These are phyloP conservation scores for Lachnellula cervina DNA, from an alignment of 2,329 filamentous ascomycete species.

Conservation along the genomic window DNA sequence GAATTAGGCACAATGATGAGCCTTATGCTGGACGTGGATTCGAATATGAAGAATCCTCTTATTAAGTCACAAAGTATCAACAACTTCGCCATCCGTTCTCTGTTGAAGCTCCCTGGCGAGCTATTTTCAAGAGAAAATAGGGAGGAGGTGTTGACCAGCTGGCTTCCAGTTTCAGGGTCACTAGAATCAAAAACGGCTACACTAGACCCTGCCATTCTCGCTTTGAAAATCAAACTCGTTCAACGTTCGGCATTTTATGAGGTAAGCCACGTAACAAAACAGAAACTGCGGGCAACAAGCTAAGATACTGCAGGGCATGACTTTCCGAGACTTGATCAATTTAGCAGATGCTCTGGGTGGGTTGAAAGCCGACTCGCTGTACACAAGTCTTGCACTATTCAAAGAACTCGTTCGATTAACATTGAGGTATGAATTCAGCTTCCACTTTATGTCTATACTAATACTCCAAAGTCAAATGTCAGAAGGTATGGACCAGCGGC, in stretches of 20 bases:
- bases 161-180: conserved; percentile 8
- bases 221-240: conserved; percentile 47
- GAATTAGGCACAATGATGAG: conserved; percentile 25
- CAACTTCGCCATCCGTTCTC: conserved; percentile 21
- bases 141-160: conserved; percentile 39
- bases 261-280: conserved; percentile 15
- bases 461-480: conserved; percentile 20
- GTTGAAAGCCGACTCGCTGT: neutral
- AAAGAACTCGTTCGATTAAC: conserved; percentile 25
- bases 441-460: neutral
- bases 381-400: conserved; percentile 18
- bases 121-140: conserved; percentile 40
- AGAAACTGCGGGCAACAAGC: neutral
- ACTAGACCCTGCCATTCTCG: conserved; percentile 34
- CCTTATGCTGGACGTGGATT: conserved; percentile 19
- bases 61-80: conserved; percentile 17
- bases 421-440: conserved; percentile 19
- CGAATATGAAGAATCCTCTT: conserved; percentile 18
- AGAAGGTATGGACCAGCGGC: conserved; percentile 25
- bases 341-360: conserved; percentile 27
- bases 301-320: conserved; percentile 21
- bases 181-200: conserved; percentile 4
- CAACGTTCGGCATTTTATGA: conserved; percentile 47
- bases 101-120: conserved; percentile 31
- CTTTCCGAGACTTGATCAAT: conserved; percentile 36